Percentiles rank a stretch among this genome's conserved stretches.
phyloP scores from a whole-genome alignment of 2,329 filamentous ascomycete genomes.

The Fusarium palustre region DNA sequence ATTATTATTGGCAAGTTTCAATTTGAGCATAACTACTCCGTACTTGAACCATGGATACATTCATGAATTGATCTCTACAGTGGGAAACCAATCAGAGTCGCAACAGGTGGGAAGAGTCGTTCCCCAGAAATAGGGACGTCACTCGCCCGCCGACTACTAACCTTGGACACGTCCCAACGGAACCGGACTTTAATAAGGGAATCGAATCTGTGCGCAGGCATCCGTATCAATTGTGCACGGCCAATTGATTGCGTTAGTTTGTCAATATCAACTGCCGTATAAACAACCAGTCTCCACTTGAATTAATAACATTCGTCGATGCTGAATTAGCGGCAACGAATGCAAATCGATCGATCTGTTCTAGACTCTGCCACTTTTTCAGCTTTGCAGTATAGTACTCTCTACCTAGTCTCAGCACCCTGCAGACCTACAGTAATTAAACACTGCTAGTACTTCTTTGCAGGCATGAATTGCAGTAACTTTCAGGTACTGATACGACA shows the following conservation, averaged over 20 bases:
- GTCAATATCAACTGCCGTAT: not conserved
- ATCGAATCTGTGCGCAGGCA: not conserved
- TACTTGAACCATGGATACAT: not conserved
- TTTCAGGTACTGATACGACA: not conserved
- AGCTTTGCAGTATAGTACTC: no score
- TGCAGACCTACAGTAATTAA: not conserved
- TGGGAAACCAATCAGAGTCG: not conserved
- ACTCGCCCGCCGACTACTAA: not conserved
- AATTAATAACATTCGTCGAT: slow-evolving; percentile 9
- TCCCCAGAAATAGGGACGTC: not conserved
- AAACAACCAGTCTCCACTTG: slow-evolving; percentile 8
- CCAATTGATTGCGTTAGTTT: not conserved
- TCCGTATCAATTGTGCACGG: not conserved
- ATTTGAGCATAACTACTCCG: not conserved
- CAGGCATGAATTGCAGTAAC: not conserved
- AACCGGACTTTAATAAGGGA: not conserved
- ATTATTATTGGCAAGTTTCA: not conserved
- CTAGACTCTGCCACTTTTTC: slow-evolving; percentile 17
- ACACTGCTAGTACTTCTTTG: not conserved
- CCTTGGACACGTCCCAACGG: not conserved
- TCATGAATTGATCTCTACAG: not conserved
- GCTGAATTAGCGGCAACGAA: not conserved
- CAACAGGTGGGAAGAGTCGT: not conserved
- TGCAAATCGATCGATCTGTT: slow-evolving; percentile 16
- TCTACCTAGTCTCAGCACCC: not conserved